phyloP scores from a whole-genome alignment of 2,329 filamentous ascomycete species.

The Penicillium palitans region DNA sequence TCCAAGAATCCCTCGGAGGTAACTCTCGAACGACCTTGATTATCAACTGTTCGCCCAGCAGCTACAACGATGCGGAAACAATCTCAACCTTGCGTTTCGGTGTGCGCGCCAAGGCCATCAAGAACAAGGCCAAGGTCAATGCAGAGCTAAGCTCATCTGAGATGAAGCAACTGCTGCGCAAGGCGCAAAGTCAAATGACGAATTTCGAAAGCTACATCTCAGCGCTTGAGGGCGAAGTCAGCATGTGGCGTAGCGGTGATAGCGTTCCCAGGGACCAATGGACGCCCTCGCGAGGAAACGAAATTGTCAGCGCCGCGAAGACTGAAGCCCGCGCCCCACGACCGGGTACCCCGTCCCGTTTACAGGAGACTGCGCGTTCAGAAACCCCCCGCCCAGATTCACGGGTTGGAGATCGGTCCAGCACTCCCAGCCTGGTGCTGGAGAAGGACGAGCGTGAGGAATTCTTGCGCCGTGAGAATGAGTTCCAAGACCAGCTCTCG shows the following conservation, averaged over 20 bases:
- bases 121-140: conserved; percentile 99
- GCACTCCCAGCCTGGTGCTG: conserved; percentile 81
- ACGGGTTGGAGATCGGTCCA: conserved; percentile 74
- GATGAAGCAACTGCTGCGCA: conserved; percentile 88
- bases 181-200: conserved; percentile 84
- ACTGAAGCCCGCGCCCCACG: conserved; percentile 50
- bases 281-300: conserved; percentile 65
- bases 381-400: conserved; percentile 65
- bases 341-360: conserved; percentile 43
- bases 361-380: conserved; percentile 51
- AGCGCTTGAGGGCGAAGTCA: conserved; percentile 79
- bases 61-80: conserved; percentile 96
- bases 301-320: conserved; percentile 53
- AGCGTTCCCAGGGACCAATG: conserved; percentile 85
- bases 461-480: conserved; percentile 91
- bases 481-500: conserved; percentile 92
- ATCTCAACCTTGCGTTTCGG: conserved; percentile 90
- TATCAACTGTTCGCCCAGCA: conserved; percentile 98
- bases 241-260: conserved; percentile 84
- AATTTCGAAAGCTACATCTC: conserved; percentile 86
- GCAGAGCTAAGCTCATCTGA: conserved; percentile 94
- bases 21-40: conserved; percentile 98
- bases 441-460: conserved; percentile 98
- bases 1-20: conserved; percentile 95
- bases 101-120: conserved; percentile 95